These are phyloP conservation scores for Mycena citricolor DNA, from an alignment of 1,284 basidiomycete genomes.

Conservation along the genomic window DNA sequence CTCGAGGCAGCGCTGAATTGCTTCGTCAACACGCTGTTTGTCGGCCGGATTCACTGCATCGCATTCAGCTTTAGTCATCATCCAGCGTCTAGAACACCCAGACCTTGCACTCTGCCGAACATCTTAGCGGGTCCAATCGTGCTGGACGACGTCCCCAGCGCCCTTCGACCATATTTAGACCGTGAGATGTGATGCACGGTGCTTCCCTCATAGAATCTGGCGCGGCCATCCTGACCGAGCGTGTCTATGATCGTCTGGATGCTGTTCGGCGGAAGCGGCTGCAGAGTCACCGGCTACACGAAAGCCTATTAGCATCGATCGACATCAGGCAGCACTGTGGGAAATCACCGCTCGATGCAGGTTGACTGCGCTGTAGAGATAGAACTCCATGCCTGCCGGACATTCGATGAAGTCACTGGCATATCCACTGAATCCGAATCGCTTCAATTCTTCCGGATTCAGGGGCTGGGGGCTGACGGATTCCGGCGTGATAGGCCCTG, in stretches of 20 bases:
- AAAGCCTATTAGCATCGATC: background rate
- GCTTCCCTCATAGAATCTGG: slow-evolving; percentile 62
- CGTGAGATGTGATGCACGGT: slow-evolving; percentile 64
- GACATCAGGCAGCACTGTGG: background rate
- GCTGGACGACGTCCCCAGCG: slow-evolving; percentile 60
- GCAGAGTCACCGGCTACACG: slow-evolving; percentile 56
- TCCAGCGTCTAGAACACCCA: background rate
- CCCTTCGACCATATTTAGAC: slow-evolving; percentile 71
- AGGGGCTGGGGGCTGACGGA: slow-evolving; percentile 51
- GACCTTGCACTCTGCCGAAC: slow-evolving; percentile 16
- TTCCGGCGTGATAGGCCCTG: too few species aligned
- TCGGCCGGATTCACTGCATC: slow-evolving; percentile 14
- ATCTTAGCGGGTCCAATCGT: too few species aligned
- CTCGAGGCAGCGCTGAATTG: slow-evolving; percentile 33
- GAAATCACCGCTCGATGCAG: slow-evolving; percentile 74
- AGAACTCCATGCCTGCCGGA: slow-evolving; percentile 65
- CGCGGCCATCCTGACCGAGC: slow-evolving; percentile 36
- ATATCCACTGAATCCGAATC: slow-evolving; percentile 78
- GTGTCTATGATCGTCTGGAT: slow-evolving; percentile 12
- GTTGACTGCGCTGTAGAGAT: slow-evolving; percentile 56
- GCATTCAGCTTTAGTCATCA: background rate
- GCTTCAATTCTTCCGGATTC: slow-evolving; percentile 56
- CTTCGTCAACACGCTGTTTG: slow-evolving; percentile 14
- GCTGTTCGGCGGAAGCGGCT: slow-evolving; percentile 2
- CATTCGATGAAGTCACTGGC: slow-evolving; percentile 77